Percentiles rank a stretch among this genome's conserved stretches.
These are phyloP conservation scores for Aureobasidium sp. DNA, from an alignment of 2,329 filamentous ascomycete genomes.

Conservation along the genomic window DNA sequence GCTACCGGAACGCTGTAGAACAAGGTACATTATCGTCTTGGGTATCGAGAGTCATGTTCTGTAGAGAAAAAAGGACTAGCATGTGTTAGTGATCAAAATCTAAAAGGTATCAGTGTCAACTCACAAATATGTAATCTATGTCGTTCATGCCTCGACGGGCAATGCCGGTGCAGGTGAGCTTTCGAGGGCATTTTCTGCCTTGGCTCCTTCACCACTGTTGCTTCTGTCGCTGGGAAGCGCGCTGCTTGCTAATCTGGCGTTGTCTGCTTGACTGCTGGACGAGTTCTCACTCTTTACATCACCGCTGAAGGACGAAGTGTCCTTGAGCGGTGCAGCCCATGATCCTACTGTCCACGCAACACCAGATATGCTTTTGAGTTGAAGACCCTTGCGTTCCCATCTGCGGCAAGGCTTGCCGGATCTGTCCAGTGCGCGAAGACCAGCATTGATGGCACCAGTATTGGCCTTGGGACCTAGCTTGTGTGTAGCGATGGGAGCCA, in stretches of 20 bases:
- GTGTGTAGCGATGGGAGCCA: constrained; percentile 43
- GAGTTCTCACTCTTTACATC: constrained; percentile 52
- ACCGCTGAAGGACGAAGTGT: constrained; percentile 46
- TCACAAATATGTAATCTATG: neutral
- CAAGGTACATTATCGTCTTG: neutral
- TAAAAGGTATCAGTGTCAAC: neutral
- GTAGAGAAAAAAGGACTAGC: neutral
- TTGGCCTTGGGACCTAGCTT: constrained; percentile 96
- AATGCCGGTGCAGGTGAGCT: constrained; percentile 32
- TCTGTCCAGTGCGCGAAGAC: constrained; percentile 86
- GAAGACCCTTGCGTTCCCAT: constrained; percentile 78
- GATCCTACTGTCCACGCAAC: constrained; percentile 72
- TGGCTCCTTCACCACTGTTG: constrained; percentile 39
- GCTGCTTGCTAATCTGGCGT: constrained; percentile 52
- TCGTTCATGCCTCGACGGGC: constrained; percentile 2
- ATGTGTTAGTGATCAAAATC: neutral
- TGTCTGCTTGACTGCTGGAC: constrained; percentile 48
- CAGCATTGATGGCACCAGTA: constrained; percentile 94
- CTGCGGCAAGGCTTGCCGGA: constrained; percentile 86
- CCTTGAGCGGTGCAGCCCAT: constrained; percentile 63
- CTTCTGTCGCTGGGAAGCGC: constrained; percentile 56
- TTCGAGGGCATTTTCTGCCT: constrained; percentile 26
- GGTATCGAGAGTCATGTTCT: constrained; percentile 3
- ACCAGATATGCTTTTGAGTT: constrained; percentile 88
- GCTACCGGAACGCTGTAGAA: neutral